Base-by-base conservation (phyloP, 2,329 filamentous ascomycete genomes). In the Pseudonectria foliicola region DNA sequence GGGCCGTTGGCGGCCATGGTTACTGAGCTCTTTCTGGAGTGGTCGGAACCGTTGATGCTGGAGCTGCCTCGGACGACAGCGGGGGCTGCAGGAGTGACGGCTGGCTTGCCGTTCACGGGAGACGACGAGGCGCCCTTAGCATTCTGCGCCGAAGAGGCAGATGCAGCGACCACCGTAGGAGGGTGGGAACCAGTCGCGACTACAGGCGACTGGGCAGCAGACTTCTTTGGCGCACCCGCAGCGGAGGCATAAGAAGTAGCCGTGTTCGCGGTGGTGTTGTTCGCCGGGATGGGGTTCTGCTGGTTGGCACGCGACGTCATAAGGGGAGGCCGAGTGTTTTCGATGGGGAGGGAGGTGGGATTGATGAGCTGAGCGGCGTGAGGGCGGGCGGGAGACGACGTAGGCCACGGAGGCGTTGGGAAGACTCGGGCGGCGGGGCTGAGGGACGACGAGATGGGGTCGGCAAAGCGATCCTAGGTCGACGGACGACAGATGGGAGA, bases 1-100 rank as follows among this genome's bases (percentile, higher is more conserved):
- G 85, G 77, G 49, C 83, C 85, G 57, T 85, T 84, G 50, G 87
- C 82, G 61, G 78, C 88, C 70, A 95, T 95, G 54, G 89, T 94
- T 54, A 95, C 83, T 13, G 90, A 95, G 46, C 80, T 80, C 67
- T 94, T 95, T 59, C 87, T 79, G 57, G 71, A 75, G 68, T 96
- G 89, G 51, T 87, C 81, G 48, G 68, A 66, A 48, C 85, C 85
- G 75, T 93, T 92, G 52, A 77, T 63, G 55, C 71, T 70, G 48
- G 70, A 64, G 55, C 70, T 76, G 62, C 75, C 74, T 61, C 77
- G 76, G 44, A 72, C 75, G 49, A 83, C 77, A 59, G 70, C 69
- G 48, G 82, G 80, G 51, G 84, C 70, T 57, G 80, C 79, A 46
- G 80, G 80, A 62, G 73, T 73, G 62, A 82, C 82, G 62, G 79